These are phyloP conservation scores for Aspergillus funiculosus DNA, from an alignment of 495 filamentous ascomycete genomes.

Conservation along the genomic window DNA sequence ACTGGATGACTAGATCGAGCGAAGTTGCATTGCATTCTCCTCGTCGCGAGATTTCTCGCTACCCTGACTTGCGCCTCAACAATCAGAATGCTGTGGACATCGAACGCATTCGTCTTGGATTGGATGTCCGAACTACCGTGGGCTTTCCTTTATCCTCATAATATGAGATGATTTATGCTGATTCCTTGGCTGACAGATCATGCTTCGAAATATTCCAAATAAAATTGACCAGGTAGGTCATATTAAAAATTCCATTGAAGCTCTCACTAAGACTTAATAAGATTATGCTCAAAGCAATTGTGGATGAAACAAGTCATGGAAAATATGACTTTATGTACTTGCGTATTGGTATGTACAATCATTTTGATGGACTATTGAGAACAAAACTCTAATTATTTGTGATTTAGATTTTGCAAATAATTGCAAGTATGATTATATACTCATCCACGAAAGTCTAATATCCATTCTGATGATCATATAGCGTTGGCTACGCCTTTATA, in stretches of 20 bases:
- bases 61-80: slow-evolving; percentile 23
- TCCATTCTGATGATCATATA: slow-evolving; percentile 37
- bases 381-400: background rate
- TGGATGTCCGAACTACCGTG: slow-evolving; percentile 71
- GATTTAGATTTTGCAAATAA: slow-evolving; percentile 70
- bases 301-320: slow-evolving; percentile 72
- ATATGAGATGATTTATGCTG: background rate
- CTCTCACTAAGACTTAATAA: slow-evolving; percentile 18
- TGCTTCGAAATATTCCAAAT: slow-evolving; percentile 95
- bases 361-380: background rate
- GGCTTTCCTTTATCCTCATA: slow-evolving; percentile 19
- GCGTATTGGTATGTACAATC: slow-evolving; percentile 61
- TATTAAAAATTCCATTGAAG: background rate
- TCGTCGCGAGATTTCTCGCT: slow-evolving; percentile 20
- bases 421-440: slow-evolving; percentile 63
- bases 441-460: background rate
- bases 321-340: slow-evolving; percentile 94
- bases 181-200: slow-evolving; percentile 53
- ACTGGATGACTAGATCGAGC: slow-evolving; percentile 26
- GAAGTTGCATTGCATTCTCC: slow-evolving; percentile 22
- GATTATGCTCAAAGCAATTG: slow-evolving; percentile 64
- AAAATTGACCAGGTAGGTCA: slow-evolving; percentile 66
- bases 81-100: slow-evolving; percentile 66
- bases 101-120: slow-evolving; percentile 56
- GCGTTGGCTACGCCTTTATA: slow-evolving; percentile 97